A percentile compares a stretch with the other conserved stretches of the same genome.
Conservation (phyloP, 768 basidiomycete species). For the Boletus subparvulus region DNA sequence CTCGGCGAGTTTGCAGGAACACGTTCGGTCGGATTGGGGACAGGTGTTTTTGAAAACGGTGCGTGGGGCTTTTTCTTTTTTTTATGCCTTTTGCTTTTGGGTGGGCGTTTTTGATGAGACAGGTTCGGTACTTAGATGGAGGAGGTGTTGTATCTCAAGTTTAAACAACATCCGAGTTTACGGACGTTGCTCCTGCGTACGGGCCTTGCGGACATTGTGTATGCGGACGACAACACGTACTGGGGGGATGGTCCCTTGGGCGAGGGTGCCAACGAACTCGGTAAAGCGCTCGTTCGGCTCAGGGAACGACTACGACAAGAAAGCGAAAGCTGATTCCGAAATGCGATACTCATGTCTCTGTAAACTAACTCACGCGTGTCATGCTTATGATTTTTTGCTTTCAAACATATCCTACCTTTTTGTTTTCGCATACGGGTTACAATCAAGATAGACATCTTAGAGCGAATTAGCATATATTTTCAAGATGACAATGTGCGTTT, state of each 20-base stretch:
- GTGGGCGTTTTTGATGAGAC: background rate
- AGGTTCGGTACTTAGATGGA: constrained; percentile 48
- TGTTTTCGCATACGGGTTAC: no score
- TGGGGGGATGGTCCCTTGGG: constrained; percentile 63
- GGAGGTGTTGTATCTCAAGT: constrained; percentile 64
- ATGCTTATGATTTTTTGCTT: no score
- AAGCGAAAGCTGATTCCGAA: no score
- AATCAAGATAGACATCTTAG: no score
- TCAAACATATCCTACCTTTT: no score
- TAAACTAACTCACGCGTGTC: no score
- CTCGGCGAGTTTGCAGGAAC: constrained; percentile 32
- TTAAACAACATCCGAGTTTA: constrained; percentile 66
- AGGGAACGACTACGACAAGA: constrained; percentile 36
- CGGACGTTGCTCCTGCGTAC: constrained; percentile 55
- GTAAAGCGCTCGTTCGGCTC: constrained; percentile 55
- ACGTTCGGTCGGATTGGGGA: constrained; percentile 58
- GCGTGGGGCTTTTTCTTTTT: constrained; percentile 19
- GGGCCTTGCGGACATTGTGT: constrained; percentile 48
- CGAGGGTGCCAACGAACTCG: constrained; percentile 61
- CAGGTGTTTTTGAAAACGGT: constrained; percentile 50
- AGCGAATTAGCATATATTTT: no score
- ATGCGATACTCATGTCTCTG: no score
- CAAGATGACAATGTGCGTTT: no score
- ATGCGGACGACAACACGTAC: constrained; percentile 57
- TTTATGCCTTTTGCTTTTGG: background rate